Evolutionary conservation across 768 basidiomycete genomes (phyloP).

Genomic region (Lepiota venenata): DNA sequence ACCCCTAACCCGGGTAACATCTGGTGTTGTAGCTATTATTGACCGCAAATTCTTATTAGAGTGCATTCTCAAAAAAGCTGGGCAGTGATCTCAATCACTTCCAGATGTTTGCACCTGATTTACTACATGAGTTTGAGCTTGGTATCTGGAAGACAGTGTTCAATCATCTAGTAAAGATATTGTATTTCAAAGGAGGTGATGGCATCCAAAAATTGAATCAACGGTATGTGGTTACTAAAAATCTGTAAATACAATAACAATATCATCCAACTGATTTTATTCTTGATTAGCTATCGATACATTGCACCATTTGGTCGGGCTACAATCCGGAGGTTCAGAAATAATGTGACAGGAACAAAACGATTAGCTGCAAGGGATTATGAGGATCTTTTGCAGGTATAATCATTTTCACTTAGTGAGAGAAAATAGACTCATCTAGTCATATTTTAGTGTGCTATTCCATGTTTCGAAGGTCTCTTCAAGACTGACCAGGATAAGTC

Average conservation of each 20-base stretch:
- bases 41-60: no score
- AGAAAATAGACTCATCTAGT: neutral
- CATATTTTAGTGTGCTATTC: slow-evolving; percentile 28
- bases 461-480: slow-evolving; percentile 35
- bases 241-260: slow-evolving; percentile 16
- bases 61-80: slow-evolving; percentile 25
- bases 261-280: neutral
- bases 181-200: slow-evolving; percentile 18
- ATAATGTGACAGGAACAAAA: slow-evolving; percentile 29
- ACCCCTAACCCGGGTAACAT: no score
- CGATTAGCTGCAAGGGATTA: slow-evolving; percentile 33
- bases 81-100: slow-evolving; percentile 22
- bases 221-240: no score
- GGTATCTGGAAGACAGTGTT: slow-evolving; percentile 35
- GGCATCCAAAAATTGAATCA: slow-evolving; percentile 18
- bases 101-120: slow-evolving; percentile 27
- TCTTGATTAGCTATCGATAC: slow-evolving; percentile 16
- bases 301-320: slow-evolving; percentile 24
- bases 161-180: slow-evolving; percentile 30
- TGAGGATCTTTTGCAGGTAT: slow-evolving; percentile 39
- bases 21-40: no score
- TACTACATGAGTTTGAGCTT: slow-evolving; percentile 38
- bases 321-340: slow-evolving; percentile 26
- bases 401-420: no score
- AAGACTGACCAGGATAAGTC: slow-evolving; percentile 5